Percentiles rank a stretch among this genome's conserved stretches.
phyloP scores from a whole-genome alignment of 768 basidiomycete genomes.

The Serendipita vermifera region DNA sequence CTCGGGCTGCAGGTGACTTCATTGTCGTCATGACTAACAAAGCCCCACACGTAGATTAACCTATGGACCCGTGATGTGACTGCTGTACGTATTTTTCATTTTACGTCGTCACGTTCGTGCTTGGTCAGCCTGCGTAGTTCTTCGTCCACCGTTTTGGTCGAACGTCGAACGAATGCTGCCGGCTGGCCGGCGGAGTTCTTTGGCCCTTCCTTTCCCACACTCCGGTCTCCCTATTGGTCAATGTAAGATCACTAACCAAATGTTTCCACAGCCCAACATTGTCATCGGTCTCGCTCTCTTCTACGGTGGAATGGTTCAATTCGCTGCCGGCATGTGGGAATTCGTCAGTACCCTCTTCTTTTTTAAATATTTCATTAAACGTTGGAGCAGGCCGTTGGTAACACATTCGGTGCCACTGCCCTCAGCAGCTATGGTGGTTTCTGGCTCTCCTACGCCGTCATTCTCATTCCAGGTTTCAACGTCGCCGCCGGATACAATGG shows the following conservation, averaged over 20 bases:
- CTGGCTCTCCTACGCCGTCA: constrained; percentile 18
- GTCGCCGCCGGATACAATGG: constrained; percentile 13
- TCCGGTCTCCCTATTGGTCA: not conserved
- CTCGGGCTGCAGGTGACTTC: not conserved
- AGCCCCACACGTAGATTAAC: not conserved
- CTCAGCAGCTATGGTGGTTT: constrained; percentile 17
- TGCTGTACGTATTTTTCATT: not conserved
- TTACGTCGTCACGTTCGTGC: not conserved
- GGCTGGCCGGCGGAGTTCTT: not conserved
- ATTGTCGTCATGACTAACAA: not conserved
- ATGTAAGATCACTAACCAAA: not conserved
- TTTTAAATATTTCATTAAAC: no score
- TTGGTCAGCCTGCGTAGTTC: not conserved
- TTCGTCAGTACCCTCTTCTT: no score
- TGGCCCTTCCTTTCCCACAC: not conserved
- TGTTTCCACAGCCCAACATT: not conserved
- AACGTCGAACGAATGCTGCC: not conserved
- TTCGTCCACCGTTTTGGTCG: not conserved
- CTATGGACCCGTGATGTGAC: not conserved
- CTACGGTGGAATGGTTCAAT: constrained; percentile 1
- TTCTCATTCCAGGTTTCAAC: constrained; percentile 15
- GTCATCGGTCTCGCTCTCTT: constrained; percentile 7
- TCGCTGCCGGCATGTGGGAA: constrained; percentile 17
- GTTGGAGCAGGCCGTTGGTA: no score
- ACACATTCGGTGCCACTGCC: constrained; percentile 24